Percentiles rank a stretch among this genome's conserved stretches.
Evolutionary conservation across 306 rosid genomes (phyloP).

Genomic region (Pyrus pyrifolia): DNA sequence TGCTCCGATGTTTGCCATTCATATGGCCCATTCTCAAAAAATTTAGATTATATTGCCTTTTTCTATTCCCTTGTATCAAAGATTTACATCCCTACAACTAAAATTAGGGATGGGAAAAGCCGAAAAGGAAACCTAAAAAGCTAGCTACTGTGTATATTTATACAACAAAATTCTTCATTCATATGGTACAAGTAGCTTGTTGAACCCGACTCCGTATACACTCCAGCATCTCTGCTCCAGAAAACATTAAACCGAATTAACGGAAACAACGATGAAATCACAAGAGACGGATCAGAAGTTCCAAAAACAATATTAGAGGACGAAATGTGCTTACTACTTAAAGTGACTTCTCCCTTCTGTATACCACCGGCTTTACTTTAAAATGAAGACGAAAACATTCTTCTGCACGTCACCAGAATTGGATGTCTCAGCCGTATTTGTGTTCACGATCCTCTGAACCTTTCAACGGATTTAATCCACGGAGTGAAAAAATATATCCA

Average conservation of each 20-base stretch:
- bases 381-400: background rate
- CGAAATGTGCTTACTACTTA: slow-evolving; percentile 6
- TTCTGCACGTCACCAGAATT: slow-evolving; percentile 7
- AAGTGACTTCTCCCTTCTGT: slow-evolving; percentile 11
- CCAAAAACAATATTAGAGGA: background rate
- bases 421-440: slow-evolving; percentile 3
- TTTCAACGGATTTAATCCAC: background rate
- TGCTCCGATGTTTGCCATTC: too few species aligned
- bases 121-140: background rate
- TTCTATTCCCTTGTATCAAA: background rate
- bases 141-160: slow-evolving; percentile 10
- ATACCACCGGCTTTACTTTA: slow-evolving; percentile 1
- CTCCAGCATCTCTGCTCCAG: slow-evolving; percentile 32
- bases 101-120: background rate
- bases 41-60: too few species aligned
- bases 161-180: slow-evolving; percentile 19
- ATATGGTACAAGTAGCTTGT: slow-evolving; percentile 14
- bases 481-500: background rate
- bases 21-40: background rate
- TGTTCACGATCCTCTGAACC: slow-evolving; percentile 10
- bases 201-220: slow-evolving; percentile 7
- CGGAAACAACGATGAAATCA: background rate
- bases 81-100: slow-evolving; percentile 38
- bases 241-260: slow-evolving; percentile 8
- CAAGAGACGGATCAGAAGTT: slow-evolving; percentile 4